Conservation (phyloP, 2,329 filamentous ascomycete genomes). For the Sclerotinia minor region DNA sequence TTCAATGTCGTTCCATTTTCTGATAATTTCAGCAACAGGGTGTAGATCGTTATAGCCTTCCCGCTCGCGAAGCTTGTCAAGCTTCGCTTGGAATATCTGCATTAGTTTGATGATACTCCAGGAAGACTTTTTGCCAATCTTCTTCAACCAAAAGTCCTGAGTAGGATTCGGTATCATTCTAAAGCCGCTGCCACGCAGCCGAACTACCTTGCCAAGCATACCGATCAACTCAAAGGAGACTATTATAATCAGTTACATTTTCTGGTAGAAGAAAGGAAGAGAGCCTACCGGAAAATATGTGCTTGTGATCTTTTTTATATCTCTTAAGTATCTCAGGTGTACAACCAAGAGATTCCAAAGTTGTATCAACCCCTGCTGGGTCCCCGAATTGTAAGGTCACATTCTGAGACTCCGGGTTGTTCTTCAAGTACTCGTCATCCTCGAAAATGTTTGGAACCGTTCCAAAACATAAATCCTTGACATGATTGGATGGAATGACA, state of each 20-base stretch:
- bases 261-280: neutral
- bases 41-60: constrained; percentile 20
- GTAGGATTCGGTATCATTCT: constrained; percentile 60
- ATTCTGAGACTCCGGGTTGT: constrained; percentile 36
- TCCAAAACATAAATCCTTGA: constrained; percentile 58
- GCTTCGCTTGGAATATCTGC: constrained; percentile 38
- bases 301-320: constrained; percentile 41
- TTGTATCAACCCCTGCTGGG: constrained; percentile 52
- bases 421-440: constrained; percentile 45
- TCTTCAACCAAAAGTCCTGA: constrained; percentile 53
- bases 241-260: constrained; percentile 40
- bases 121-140: constrained; percentile 33
- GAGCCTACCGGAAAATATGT: constrained; percentile 39
- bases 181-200: constrained; percentile 52
- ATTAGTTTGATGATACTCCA: constrained; percentile 39
- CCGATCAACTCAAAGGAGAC: constrained; percentile 59
- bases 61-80: constrained; percentile 25
- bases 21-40: constrained; percentile 27
- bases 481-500: constrained; percentile 53
- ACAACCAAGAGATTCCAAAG: constrained; percentile 55
- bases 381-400: constrained; percentile 51
- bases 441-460: constrained; percentile 57
- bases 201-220: constrained; percentile 55
- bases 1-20: constrained; percentile 32
- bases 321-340: constrained; percentile 53